These are phyloP conservation scores for Penicillium sp. DNA, from an alignment of 2,329 filamentous ascomycete genomes.

Conservation along the genomic window DNA sequence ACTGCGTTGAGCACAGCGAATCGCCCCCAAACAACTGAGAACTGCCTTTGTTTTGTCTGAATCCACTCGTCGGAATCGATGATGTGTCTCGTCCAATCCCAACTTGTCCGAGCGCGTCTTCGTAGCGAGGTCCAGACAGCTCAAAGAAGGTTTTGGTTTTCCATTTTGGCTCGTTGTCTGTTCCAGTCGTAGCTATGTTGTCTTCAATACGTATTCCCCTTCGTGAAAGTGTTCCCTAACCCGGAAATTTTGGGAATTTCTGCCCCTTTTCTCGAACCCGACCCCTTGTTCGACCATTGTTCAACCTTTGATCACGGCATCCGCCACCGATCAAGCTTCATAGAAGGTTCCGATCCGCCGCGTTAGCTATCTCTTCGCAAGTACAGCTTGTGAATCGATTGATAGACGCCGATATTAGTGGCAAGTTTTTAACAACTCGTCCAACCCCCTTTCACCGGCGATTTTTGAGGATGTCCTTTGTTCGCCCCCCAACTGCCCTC, in stretches of 20 bases:
- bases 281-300: constrained; percentile 28
- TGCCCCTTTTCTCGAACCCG: constrained; percentile 40
- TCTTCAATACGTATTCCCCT: constrained; percentile 23
- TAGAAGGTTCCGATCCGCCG: constrained; percentile 57
- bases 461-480: constrained; percentile 97
- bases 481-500: constrained; percentile 67
- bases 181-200: constrained; percentile 30
- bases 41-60: constrained; percentile 20
- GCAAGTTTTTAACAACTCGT: constrained; percentile 22
- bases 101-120: constrained; percentile 27
- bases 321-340: constrained; percentile 50
- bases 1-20: constrained; percentile 33
- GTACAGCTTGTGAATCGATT: constrained; percentile 49
- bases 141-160: constrained; percentile 38
- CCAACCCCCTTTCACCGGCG: constrained; percentile 51
- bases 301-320: constrained; percentile 52
- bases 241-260: constrained; percentile 33
- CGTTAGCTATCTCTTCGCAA: constrained; percentile 61
- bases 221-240: constrained; percentile 50
- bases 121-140: constrained; percentile 54
- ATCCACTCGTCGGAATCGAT: constrained; percentile 58
- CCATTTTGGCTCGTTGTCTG: constrained; percentile 36
- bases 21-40: constrained; percentile 46
- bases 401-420: constrained; percentile 54
- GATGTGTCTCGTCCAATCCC: constrained; percentile 21